phyloP scores from a whole-genome alignment of 805 yeast genomes.

The Scheffersomyces stipitis region DNA sequence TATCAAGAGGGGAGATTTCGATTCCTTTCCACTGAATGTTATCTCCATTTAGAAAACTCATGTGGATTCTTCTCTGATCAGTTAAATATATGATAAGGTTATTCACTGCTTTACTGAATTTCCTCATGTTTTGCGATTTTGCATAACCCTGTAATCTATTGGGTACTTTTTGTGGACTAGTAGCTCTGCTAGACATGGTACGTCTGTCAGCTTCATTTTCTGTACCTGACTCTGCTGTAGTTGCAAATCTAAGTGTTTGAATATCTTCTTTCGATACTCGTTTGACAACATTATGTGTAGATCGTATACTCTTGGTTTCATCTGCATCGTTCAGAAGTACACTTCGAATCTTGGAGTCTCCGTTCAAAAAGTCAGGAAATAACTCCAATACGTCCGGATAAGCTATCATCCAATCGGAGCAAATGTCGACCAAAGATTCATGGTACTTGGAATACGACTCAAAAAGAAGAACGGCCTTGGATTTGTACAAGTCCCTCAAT shows the following conservation, averaged over 20 bases:
- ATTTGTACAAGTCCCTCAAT: constrained; percentile 35
- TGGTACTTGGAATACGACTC: constrained; percentile 34
- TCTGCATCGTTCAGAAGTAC: constrained; percentile 9
- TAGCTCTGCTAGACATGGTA: neutral
- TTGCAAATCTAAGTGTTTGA: constrained; percentile 5
- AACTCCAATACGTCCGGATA: constrained; percentile 32
- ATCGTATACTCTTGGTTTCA: constrained; percentile 11
- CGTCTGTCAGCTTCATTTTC: constrained; percentile 9
- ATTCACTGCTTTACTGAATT: constrained; percentile 36
- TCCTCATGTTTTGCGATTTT: constrained; percentile 22
- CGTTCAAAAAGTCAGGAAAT: constrained; percentile 41
- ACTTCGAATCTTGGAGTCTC: constrained; percentile 15
- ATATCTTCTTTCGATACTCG: constrained; percentile 20
- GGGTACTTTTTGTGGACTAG: neutral
- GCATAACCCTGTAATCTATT: constrained; percentile 5
- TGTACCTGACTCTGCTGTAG: constrained; percentile 13
- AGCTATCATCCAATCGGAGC: constrained; percentile 42
- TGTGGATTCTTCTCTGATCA: constrained; percentile 51
- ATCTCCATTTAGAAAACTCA: constrained; percentile 37
- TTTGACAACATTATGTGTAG: constrained; percentile 16
- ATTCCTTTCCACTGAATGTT: constrained; percentile 46
- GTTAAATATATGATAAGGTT: constrained; percentile 49
- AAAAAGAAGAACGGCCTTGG: constrained; percentile 32
- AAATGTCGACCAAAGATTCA: constrained; percentile 38
- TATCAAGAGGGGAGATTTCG: constrained; percentile 40